phyloP scores from a whole-genome alignment of 202 grass and related monocot genomes.

The Bolboschoenoplectus hybrid region DNA sequence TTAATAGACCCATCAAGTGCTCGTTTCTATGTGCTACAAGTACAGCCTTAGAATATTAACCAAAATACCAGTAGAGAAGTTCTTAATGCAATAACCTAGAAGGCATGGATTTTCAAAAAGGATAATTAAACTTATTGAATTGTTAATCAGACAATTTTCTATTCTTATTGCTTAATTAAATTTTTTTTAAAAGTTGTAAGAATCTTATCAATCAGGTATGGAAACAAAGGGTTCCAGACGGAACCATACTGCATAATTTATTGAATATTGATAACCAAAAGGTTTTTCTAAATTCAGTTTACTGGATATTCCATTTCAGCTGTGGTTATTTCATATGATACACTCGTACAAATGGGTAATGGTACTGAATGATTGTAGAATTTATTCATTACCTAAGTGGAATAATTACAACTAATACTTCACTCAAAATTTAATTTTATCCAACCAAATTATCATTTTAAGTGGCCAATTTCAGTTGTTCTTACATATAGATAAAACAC shows the following conservation, averaged over 20 bases:
- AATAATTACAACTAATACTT: neutral
- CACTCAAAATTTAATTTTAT: slow-evolving; percentile 7
- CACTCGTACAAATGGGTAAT: neutral
- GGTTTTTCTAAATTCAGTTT: neutral
- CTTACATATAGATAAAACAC: neutral
- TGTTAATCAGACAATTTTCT: neutral
- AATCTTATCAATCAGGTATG: slow-evolving; percentile 1
- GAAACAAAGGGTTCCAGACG: neutral
- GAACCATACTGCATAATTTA: neutral
- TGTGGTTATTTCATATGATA: neutral
- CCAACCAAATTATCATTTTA: slow-evolving; percentile 3
- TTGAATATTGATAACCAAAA: neutral
- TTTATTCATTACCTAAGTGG: neutral
- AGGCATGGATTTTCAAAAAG: neutral
- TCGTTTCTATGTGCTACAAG: slow-evolving; percentile 71
- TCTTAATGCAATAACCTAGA: neutral
- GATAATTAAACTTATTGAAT: neutral
- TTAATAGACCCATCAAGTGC: slow-evolving; percentile 60
- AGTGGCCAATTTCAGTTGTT: neutral
- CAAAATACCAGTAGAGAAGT: neutral
- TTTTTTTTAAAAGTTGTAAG: neutral
- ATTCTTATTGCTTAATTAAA: neutral
- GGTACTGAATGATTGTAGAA: neutral
- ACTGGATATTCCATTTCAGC: neutral
- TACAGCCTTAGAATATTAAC: slow-evolving; percentile 26